Conservation (phyloP, 306 rosid species). For the Cucurbita argyrosperma region DNA sequence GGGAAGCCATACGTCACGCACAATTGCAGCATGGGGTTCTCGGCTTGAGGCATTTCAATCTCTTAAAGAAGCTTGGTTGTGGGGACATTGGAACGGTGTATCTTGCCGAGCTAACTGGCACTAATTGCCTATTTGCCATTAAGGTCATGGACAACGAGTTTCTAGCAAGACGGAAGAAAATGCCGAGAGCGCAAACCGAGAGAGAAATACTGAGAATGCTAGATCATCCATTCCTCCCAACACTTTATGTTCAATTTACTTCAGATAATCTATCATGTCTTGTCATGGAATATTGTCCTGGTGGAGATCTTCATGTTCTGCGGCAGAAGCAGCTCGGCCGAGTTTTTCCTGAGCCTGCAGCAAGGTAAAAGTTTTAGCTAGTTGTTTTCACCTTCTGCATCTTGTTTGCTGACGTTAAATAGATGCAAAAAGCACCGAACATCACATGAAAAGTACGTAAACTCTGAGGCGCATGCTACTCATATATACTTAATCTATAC, state of each 20-base stretch:
- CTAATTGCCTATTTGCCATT: constrained; percentile 77
- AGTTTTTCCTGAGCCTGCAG: constrained; percentile 65
- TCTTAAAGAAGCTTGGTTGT: constrained; percentile 91
- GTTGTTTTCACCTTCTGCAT: neutral
- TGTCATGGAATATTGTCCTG: constrained; percentile 97
- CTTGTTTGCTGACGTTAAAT: neutral
- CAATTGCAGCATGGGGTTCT: constrained; percentile 52
- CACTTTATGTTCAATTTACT: constrained; percentile 73
- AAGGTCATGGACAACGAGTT: constrained; percentile 98
- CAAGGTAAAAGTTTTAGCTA: constrained; percentile 41
- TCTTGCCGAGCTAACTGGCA: constrained; percentile 75
- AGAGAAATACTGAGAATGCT: constrained; percentile 86
- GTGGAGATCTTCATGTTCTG: constrained; percentile 97
- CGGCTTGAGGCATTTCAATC: constrained; percentile 74
- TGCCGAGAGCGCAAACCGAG: constrained; percentile 94
- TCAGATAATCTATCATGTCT: constrained; percentile 91
- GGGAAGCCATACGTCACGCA: constrained; percentile 74
- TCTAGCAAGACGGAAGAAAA: constrained; percentile 82
- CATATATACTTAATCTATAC: no score
- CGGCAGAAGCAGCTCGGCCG: constrained; percentile 80
- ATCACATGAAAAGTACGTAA: neutral
- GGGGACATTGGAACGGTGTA: constrained; percentile 97
- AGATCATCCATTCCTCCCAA: constrained; percentile 97
- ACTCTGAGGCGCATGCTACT: neutral
- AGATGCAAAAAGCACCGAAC: neutral